phyloP scores from a whole-genome alignment of 805 yeast genomes.

The Kregervanrija pseudodelftensis region DNA sequence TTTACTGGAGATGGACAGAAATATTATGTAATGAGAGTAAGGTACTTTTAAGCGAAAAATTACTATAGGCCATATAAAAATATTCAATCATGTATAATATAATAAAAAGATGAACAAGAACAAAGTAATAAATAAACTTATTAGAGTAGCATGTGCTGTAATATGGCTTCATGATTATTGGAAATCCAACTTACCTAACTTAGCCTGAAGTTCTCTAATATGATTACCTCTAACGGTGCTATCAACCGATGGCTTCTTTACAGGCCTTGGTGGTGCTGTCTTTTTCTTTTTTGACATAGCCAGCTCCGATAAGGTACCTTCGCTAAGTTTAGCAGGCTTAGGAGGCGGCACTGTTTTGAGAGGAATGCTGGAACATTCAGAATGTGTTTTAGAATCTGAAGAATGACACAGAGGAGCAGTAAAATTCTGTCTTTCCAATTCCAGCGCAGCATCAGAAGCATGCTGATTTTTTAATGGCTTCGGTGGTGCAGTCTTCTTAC shows the following conservation, averaged over 20 bases:
- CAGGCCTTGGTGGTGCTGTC: constrained; percentile 38
- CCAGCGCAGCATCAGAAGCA: too few species aligned
- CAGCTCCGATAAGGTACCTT: neutral
- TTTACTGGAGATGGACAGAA: too few species aligned
- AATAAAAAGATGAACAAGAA: neutral
- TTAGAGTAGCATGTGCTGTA: neutral
- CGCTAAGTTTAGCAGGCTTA: constrained; percentile 4
- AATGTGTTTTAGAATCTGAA: neutral
- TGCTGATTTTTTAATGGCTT: too few species aligned
- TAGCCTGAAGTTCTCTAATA: constrained; percentile 26
- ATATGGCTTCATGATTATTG: neutral
- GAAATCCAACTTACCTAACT: constrained; percentile 20
- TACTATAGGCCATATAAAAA: neutral
- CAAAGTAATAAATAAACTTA: constrained; percentile 1
- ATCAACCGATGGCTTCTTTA: constrained; percentile 23
- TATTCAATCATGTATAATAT: neutral
- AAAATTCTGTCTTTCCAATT: too few species aligned
- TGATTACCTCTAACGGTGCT: constrained; percentile 20
- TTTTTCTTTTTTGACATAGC: constrained; percentile 17
- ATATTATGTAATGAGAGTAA: too few species aligned
- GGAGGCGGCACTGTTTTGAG: constrained; percentile 13
- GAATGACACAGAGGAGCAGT: neutral
- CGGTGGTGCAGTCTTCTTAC: too few species aligned
- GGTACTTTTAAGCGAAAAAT: too few species aligned
- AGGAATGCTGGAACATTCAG: neutral